Evolutionary conservation across 345 rosid species (phyloP).

Genomic region (Eucalyptus sp.): DNA sequence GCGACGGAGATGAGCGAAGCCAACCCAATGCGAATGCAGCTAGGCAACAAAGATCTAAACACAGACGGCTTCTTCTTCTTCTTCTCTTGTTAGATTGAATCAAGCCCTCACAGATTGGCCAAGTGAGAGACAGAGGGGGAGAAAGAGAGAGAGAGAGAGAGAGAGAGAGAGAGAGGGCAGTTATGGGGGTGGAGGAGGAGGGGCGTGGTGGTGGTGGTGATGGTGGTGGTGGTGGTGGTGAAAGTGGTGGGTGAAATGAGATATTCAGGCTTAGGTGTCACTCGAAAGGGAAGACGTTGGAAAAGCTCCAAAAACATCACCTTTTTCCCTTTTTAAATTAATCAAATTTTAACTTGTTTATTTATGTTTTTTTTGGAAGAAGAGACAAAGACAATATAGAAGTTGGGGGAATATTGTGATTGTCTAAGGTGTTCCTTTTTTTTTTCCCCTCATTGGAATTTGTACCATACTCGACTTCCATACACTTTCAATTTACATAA

Average conservation of each 20-base stretch:
- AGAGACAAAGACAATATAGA: neutral
- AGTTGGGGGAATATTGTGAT: neutral
- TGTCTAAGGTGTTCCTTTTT: neutral
- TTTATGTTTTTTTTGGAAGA: neutral
- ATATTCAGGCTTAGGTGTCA: constrained; percentile 6
- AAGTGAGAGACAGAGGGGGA: neutral
- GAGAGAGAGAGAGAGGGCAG: neutral
- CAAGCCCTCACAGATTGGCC: neutral
- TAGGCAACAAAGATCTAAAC: constrained; percentile 13
- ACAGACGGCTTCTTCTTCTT: neutral
- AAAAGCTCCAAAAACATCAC: neutral
- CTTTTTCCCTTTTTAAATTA: neutral
- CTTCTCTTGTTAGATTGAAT: neutral
- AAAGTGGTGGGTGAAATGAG: constrained; percentile 7
- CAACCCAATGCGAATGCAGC: neutral
- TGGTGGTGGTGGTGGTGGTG: constrained; percentile 7
- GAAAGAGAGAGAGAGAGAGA: neutral
- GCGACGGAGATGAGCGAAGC: neutral
- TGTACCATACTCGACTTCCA: neutral
- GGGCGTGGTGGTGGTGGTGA: neutral
- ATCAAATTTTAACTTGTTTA: neutral
- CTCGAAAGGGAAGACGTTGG: neutral
- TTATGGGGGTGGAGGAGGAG: constrained; percentile 1
- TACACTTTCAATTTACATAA: neutral
- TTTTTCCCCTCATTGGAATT: neutral